A percentile compares a stretch with the other conserved stretches of the same genome.
These are phyloP conservation scores for Rhizophagus prolifer DNA, from an alignment of 192 early-diverging fungal genomes.

Conservation along the genomic window DNA sequence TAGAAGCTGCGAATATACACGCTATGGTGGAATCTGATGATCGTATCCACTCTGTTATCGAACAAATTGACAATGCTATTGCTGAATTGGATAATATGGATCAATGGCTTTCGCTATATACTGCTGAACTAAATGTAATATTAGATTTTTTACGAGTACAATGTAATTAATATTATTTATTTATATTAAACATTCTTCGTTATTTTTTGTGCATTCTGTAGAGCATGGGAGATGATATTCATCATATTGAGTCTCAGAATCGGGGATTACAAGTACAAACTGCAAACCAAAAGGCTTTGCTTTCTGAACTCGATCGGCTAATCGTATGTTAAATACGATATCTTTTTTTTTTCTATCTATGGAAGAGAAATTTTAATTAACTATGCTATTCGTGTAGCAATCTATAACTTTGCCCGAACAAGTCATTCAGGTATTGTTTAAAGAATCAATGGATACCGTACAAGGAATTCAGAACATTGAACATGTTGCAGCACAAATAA, in stretches of 20 bases:
- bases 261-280: constrained; percentile 87
- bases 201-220: constrained; percentile 30
- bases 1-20: constrained; percentile 93
- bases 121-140: constrained; percentile 79
- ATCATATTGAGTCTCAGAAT: constrained; percentile 92
- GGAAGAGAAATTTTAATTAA: not conserved
- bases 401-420: constrained; percentile 64
- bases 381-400: constrained; percentile 28
- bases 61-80: constrained; percentile 82
- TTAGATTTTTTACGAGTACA: constrained; percentile 6
- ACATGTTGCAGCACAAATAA: constrained; percentile 64
- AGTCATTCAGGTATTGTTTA: constrained; percentile 60
- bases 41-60: constrained; percentile 74
- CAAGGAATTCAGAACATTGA: constrained; percentile 61
- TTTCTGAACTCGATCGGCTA: constrained; percentile 83
- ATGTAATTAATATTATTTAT: constrained; percentile 6
- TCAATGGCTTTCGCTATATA: constrained; percentile 82
- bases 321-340: constrained; percentile 47
- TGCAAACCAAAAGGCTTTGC: constrained; percentile 81
- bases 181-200: not conserved
- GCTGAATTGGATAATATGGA: constrained; percentile 83
- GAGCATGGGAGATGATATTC: constrained; percentile 93
- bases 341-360: not conserved
- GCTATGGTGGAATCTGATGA: constrained; percentile 92
- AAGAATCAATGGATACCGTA: constrained; percentile 63